Percentiles rank a stretch among this genome's conserved stretches.
These are phyloP conservation scores for Dactylorhiza incarnata DNA, from an alignment of 106 monocot species.

Conservation along the genomic window DNA sequence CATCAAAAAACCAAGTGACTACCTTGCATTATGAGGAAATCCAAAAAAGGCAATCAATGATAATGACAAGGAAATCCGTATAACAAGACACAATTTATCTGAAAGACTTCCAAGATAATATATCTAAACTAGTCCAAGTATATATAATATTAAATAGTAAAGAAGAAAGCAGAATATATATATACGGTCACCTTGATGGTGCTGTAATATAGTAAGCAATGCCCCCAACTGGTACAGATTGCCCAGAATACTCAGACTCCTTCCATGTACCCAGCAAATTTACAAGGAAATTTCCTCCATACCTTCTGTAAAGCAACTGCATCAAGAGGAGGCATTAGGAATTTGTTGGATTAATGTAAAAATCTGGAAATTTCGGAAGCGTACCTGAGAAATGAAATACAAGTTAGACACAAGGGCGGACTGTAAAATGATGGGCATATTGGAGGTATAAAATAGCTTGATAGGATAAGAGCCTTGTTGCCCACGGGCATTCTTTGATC, in stretches of 20 bases:
- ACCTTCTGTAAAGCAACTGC: slow-evolving; percentile 30
- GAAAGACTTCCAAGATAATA: too few relatives aligned
- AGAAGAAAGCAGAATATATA: not conserved
- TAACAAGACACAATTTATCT: too few relatives aligned
- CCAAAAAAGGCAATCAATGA: too few relatives aligned
- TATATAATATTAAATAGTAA: not conserved
- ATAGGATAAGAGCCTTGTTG: slow-evolving; percentile 44
- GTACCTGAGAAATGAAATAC: slow-evolving; percentile 40
- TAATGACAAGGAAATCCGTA: too few relatives aligned
- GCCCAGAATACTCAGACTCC: slow-evolving; percentile 24
- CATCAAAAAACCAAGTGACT: not conserved
- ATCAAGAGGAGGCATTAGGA: not conserved
- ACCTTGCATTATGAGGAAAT: too few relatives aligned
- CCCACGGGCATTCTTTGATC: slow-evolving; percentile 43
- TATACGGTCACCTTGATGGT: slow-evolving; percentile 16
- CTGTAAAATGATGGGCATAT: slow-evolving; percentile 43
- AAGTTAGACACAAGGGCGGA: slow-evolving; percentile 47
- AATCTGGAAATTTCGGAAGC: not conserved
- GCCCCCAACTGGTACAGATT: slow-evolving; percentile 20
- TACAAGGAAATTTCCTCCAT: slow-evolving; percentile 36
- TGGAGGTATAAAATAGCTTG: slow-evolving; percentile 43
- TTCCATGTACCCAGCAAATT: slow-evolving; percentile 34
- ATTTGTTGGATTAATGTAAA: not conserved
- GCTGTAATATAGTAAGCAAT: slow-evolving; percentile 22
- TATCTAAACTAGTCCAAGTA: not conserved